Evolutionary conservation across 768 basidiomycete genomes (phyloP), one percentile per base, ranked within the genome.

Genomic region (Mycena amicta): DNA sequence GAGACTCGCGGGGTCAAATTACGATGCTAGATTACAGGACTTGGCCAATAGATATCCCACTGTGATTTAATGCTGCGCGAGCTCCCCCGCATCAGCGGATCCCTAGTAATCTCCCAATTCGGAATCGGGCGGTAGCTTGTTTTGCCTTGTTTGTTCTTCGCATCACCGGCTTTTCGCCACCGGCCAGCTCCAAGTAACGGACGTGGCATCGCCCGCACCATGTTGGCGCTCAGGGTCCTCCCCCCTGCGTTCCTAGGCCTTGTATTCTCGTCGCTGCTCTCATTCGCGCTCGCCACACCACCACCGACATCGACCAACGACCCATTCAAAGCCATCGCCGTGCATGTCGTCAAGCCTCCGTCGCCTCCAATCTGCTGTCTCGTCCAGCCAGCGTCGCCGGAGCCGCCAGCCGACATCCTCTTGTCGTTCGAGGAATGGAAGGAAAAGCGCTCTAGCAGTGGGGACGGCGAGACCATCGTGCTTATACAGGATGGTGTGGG

Each of bases 391-490:
- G 70, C 73, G 56, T 70, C 82, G 2, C 70, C 75, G 37, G 80
- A 84, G 41, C 74, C 75, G 5, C 73, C 80, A 4, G 85, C 87
- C 62, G 84, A 87, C 52, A 72, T 88, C 4, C 73, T 93, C 22
- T 81, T 92, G 22, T 90, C 90, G 0, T 95, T 95, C 66, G 89
- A 93, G 66, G 92, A 93, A 63, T 95, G 92, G 92, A 92, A 92
- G 67, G 83, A 83, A 29, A 90, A 83, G 52, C n/a, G 22, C 8
- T 6, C 13, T 13, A n/a, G 5, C 6, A 20, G 22, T 27, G 47
- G 28, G 18, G 15, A 49, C 41, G 51, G 18, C 16, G 33, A 26
- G 41, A 45, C 8, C 22, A n/a, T 5, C 8, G 43, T 45, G 43
- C 13, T 23, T 6, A 6, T 23, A 4, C 23, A 30, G 49, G 33